A percentile compares a stretch with the other conserved stretches of the same genome.
Evolutionary conservation across 1,284 basidiomycete genomes (phyloP).

Genomic region (Rhodotorula sp.): DNA sequence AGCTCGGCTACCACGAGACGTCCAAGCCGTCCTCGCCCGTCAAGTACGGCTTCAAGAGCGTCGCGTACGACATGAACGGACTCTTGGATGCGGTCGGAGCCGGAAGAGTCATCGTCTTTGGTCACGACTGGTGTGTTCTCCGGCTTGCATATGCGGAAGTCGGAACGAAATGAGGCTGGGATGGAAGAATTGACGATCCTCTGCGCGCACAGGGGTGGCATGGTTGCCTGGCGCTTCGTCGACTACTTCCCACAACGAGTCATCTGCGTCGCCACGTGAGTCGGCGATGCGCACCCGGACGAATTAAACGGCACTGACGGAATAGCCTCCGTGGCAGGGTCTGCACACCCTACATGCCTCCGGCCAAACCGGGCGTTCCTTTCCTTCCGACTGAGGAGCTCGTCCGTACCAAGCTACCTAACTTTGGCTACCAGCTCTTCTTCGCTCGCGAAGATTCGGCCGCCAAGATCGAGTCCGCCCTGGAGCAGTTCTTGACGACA

Average conservation of each 20-base stretch:
- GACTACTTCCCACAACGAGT: slow-evolving; percentile 40
- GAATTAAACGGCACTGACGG: neutral
- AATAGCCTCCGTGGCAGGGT: slow-evolving; percentile 17
- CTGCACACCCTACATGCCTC: slow-evolving; percentile 42
- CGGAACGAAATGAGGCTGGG: too few species aligned
- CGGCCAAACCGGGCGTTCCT: slow-evolving; percentile 11
- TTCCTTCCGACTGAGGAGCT: slow-evolving; percentile 23
- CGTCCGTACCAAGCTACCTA: slow-evolving; percentile 30
- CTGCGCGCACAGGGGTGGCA: slow-evolving; percentile 37
- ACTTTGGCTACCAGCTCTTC: slow-evolving; percentile 44
- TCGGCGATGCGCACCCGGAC: neutral
- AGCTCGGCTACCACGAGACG: slow-evolving; percentile 37
- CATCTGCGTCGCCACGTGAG: slow-evolving; percentile 31
- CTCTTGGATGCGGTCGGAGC: slow-evolving; percentile 30
- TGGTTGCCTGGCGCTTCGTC: slow-evolving; percentile 42
- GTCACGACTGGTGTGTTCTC: slow-evolving; percentile 41
- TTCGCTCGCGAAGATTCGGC: slow-evolving; percentile 17
- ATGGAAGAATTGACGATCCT: too few species aligned
- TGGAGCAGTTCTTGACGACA: slow-evolving; percentile 30
- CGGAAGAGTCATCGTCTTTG: slow-evolving; percentile 35
- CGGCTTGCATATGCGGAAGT: neutral
- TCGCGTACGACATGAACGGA: slow-evolving; percentile 38
- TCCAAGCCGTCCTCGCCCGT: slow-evolving; percentile 26
- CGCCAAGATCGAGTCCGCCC: slow-evolving; percentile 34
- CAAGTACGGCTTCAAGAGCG: slow-evolving; percentile 34